A percentile compares a stretch with the other conserved stretches of the same genome.
Conservation (phyloP, 73 alveolate species). For the Tetrahymena malaccensis region DNA sequence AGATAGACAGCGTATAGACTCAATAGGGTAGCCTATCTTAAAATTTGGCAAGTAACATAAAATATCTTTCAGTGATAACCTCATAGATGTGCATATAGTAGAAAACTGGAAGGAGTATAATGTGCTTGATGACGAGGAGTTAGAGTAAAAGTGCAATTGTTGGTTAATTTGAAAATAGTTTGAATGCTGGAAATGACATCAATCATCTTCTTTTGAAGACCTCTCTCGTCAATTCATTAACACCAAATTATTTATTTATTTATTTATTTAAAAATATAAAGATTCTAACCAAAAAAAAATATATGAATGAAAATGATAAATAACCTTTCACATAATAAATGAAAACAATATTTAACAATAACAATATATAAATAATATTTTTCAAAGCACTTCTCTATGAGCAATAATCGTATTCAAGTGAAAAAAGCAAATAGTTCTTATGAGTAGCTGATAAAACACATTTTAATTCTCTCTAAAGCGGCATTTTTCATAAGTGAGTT, state of each 20-base stretch:
- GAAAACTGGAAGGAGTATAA: not conserved
- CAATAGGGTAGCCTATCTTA: not conserved
- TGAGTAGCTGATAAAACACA: not conserved
- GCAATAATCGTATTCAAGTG: not conserved
- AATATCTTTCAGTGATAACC: not conserved
- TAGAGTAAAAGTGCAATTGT: not conserved
- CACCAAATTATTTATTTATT: not conserved
- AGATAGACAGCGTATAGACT: not conserved
- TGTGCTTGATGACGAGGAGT: not conserved
- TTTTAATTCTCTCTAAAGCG: too few species aligned
- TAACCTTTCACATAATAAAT: too few species aligned
- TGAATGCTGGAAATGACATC: not conserved
- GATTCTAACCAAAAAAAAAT: not conserved
- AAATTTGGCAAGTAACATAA: not conserved
- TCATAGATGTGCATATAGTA: not conserved
- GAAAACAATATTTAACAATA: not conserved
- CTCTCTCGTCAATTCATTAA: not conserved
- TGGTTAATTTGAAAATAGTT: not conserved
- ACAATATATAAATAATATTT: too few species aligned
- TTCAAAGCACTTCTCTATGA: not conserved
- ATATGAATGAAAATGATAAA: too few species aligned
- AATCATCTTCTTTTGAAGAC: not conserved
- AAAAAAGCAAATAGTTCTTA: too few species aligned
- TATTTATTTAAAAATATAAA: too few species aligned
- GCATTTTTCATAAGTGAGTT: too few species aligned